A percentile compares a stretch with the other conserved stretches of the same genome.
Evolutionary conservation across 2,329 filamentous ascomycete species (phyloP).

Genomic region (Bretziella fagacearum): DNA sequence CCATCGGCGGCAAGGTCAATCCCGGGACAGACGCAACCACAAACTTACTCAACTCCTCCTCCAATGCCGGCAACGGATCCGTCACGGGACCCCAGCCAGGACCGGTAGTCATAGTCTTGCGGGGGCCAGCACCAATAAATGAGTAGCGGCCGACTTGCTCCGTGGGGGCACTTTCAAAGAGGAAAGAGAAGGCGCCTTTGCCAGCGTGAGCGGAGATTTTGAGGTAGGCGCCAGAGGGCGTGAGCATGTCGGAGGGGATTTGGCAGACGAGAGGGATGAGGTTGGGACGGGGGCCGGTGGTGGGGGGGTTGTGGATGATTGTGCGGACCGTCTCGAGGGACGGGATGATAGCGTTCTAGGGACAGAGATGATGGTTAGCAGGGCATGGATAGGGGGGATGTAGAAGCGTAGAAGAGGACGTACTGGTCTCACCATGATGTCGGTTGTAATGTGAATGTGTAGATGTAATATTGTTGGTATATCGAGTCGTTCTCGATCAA

Average conservation of each 20-base stretch:
- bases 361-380: neutral
- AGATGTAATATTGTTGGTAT: neutral
- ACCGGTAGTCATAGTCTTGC: conserved; percentile 75
- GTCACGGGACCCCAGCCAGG: conserved; percentile 67
- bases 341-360: conserved; percentile 28
- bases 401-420: conserved; percentile 11
- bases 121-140: conserved; percentile 69
- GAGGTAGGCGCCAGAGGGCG: conserved; percentile 85
- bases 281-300: conserved; percentile 34
- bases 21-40: conserved; percentile 71
- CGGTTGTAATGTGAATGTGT: neutral
- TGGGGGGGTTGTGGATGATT: conserved; percentile 24
- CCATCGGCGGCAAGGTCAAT: conserved; percentile 66
- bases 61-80: conserved; percentile 70
- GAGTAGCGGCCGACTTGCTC: conserved; percentile 90
- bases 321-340: conserved; percentile 30
- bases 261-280: conserved; percentile 69
- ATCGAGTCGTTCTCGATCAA: neutral
- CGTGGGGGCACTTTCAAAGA: conserved; percentile 89
- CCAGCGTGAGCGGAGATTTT: conserved; percentile 61
- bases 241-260: conserved; percentile 82
- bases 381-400: neutral
- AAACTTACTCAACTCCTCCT: conserved; percentile 62
- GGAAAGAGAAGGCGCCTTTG: conserved; percentile 63
- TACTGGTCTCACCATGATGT: conserved; percentile 21